These are phyloP conservation scores for Metschnikowia colocasiae DNA, from an alignment of 805 yeast species.

Conservation along the genomic window DNA sequence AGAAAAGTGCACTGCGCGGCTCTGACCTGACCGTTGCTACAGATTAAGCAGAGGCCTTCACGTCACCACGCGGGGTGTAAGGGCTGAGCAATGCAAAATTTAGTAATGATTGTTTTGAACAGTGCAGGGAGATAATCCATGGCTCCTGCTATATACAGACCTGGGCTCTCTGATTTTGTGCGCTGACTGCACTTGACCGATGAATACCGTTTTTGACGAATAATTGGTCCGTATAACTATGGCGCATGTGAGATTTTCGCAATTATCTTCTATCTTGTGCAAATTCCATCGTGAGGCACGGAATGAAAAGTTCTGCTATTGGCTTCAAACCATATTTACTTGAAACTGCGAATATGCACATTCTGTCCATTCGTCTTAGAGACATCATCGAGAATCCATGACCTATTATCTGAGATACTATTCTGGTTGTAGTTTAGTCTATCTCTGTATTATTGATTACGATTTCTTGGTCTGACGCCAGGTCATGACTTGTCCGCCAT, in stretches of 20 bases:
- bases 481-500: background rate
- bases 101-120: background rate
- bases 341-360: no score
- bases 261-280: background rate
- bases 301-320: no score
- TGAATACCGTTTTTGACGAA: background rate
- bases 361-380: no score
- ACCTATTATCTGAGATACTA: no score
- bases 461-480: background rate
- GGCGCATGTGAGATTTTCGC: slow-evolving; percentile 5
- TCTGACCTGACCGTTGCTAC: background rate
- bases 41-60: background rate
- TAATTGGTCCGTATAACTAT: background rate
- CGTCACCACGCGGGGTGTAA: background rate
- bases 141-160: background rate
- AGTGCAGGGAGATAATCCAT: background rate
- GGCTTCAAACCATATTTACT: no score
- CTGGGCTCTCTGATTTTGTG: background rate
- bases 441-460: no score
- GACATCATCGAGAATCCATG: no score
- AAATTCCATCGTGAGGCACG: background rate
- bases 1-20: background rate
- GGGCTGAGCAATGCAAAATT: background rate
- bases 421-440: no score
- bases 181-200: background rate